phyloP scores from a whole-genome alignment of 169 alveolate species.

The Toxoplasma gondii region DNA sequence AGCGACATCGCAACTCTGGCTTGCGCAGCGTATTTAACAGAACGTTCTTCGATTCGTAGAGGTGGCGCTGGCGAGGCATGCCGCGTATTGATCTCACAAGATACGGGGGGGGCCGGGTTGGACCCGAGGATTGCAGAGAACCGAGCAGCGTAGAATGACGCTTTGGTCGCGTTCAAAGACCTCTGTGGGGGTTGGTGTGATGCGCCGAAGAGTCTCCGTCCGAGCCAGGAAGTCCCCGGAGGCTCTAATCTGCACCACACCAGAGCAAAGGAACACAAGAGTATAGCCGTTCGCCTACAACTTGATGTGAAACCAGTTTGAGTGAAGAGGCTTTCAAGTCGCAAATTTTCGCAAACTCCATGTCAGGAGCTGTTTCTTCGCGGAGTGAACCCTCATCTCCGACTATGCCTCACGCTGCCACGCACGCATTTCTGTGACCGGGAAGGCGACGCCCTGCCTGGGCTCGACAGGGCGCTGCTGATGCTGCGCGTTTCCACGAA shows the following conservation, averaged over 20 bases:
- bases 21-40: too few species aligned
- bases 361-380: neutral
- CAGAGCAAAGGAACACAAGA: neutral
- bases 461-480: too few species aligned
- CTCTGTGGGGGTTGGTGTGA: slow-evolving; percentile 40
- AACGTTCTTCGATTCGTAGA: too few species aligned
- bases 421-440: too few species aligned
- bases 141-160: slow-evolving; percentile 21
- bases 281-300: neutral
- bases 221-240: slow-evolving; percentile 35
- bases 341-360: neutral
- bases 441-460: too few species aligned
- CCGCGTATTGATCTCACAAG: slow-evolving; percentile 7
- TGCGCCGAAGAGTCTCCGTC: neutral
- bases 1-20: neutral
- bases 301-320: neutral
- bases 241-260: slow-evolving; percentile 9
- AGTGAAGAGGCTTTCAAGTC: neutral
- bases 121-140: slow-evolving; percentile 48
- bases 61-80: neutral
- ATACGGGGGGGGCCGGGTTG: slow-evolving; percentile 53
- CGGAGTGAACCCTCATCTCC: too few species aligned
- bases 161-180: slow-evolving; percentile 29
- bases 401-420: too few species aligned
- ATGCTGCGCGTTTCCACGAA: too few species aligned